Percentiles rank a stretch among this genome's conserved stretches.
phyloP scores from a whole-genome alignment of 148 eudicot species.

The Arbutus unedo region DNA sequence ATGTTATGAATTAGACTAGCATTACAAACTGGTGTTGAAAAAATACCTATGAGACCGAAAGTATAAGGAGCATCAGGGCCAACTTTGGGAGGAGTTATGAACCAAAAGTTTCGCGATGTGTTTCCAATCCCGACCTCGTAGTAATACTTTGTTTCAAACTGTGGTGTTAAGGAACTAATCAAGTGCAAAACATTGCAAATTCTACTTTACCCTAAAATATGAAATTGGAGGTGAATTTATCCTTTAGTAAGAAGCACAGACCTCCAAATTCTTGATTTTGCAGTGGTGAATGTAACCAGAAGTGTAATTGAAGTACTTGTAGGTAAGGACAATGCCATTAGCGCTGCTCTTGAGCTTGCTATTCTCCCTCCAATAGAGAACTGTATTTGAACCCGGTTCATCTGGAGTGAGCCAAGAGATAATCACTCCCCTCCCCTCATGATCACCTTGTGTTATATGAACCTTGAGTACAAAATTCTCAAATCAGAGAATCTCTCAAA shows the following conservation, averaged over 20 bases:
- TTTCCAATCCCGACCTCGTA: constrained; percentile 65
- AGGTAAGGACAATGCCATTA: constrained; percentile 44
- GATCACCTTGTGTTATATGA: constrained; percentile 84
- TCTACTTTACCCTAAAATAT: not conserved
- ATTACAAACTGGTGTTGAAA: not conserved
- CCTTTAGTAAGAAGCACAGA: constrained; percentile 15
- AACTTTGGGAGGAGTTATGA: constrained; percentile 60
- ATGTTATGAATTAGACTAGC: not conserved
- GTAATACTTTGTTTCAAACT: constrained; percentile 71
- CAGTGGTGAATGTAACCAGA: constrained; percentile 83
- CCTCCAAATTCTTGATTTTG: constrained; percentile 64
- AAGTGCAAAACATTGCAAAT: constrained; percentile 1
- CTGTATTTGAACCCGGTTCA: constrained; percentile 64
- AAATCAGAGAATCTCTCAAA: constrained; percentile 9
- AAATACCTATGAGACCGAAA: constrained; percentile 81
- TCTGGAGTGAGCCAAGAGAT: constrained; percentile 76
- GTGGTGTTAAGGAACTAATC: constrained; percentile 16
- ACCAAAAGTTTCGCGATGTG: constrained; percentile 65
- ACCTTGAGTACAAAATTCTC: constrained; percentile 42
- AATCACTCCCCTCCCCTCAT: constrained; percentile 60
- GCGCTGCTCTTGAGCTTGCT: constrained; percentile 32
- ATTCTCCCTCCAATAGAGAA: constrained; percentile 56
- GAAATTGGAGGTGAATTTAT: not conserved
- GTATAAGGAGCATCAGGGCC: constrained; percentile 88
- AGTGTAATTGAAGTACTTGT: constrained; percentile 68